Percentiles rank a stretch among this genome's conserved stretches.
phyloP scores from a whole-genome alignment of 2,329 filamentous ascomycete species.

The Cladophialophora bantiana region DNA sequence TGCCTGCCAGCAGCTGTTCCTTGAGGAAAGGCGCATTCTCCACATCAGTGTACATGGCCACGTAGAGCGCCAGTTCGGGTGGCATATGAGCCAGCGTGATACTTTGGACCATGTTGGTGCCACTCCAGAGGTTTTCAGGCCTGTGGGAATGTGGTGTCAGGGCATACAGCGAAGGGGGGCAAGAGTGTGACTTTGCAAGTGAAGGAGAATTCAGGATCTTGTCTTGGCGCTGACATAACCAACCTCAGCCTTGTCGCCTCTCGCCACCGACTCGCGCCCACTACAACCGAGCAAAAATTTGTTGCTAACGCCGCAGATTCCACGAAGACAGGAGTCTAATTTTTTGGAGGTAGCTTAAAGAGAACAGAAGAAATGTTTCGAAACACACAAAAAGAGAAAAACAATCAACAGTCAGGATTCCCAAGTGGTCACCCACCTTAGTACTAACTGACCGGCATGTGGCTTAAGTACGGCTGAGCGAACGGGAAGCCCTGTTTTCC shows the following conservation, averaged over 20 bases:
- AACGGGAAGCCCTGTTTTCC: slow-evolving; percentile 3
- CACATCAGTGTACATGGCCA: slow-evolving; percentile 77
- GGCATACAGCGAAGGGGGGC: background rate
- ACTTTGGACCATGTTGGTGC: slow-evolving; percentile 62
- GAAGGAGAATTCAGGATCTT: background rate
- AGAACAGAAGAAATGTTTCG: too few relatives aligned
- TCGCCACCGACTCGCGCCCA: background rate
- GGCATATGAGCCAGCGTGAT: slow-evolving; percentile 79
- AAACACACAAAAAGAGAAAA: background rate
- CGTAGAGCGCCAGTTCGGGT: slow-evolving; percentile 69
- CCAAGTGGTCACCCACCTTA: too few relatives aligned
- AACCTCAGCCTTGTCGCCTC: background rate
- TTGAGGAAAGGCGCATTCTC: slow-evolving; percentile 79
- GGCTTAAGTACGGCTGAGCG: background rate
- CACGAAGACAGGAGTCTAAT: too few relatives aligned
- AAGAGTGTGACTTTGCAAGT: background rate
- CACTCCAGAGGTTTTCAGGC: background rate
- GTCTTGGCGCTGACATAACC: slow-evolving; percentile 4
- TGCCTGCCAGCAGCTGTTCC: slow-evolving; percentile 82
- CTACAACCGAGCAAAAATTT: background rate
- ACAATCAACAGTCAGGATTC: background rate
- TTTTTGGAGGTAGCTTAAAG: too few relatives aligned
- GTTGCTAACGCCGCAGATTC: too few relatives aligned
- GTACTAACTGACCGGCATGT: too few relatives aligned
- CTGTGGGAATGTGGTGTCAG: too few relatives aligned